Percentiles rank a stretch among this genome's conserved stretches.
Conservation (phyloP, 2,329 filamentous ascomycete species). For the Cladophialophora bantiana region DNA sequence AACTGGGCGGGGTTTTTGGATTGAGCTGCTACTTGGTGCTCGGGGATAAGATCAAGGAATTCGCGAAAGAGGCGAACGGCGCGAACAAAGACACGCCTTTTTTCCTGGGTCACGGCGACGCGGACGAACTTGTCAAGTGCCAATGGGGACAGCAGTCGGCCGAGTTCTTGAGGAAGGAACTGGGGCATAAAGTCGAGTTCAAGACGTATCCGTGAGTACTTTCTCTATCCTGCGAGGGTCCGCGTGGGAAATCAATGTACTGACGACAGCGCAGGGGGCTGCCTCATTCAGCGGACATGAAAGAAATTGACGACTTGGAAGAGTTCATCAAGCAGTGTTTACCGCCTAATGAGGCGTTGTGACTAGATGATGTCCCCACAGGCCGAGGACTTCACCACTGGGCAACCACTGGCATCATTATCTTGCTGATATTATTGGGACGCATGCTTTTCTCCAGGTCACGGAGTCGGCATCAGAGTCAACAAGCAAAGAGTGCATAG, state of each 20-base stretch:
- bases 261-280: conserved; percentile 62
- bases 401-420: conserved; percentile 4
- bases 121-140: conserved; percentile 74
- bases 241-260: neutral
- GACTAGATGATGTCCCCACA: conserved; percentile 22
- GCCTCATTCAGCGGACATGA: conserved; percentile 74
- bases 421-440: conserved; percentile 19
- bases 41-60: conserved; percentile 66
- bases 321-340: conserved; percentile 59
- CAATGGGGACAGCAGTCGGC: conserved; percentile 73
- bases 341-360: conserved; percentile 26
- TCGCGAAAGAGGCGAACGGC: conserved; percentile 58
- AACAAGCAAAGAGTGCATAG: conserved; percentile 24
- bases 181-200: conserved; percentile 77
- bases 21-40: conserved; percentile 83
- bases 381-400: neutral
- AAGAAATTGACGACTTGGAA: conserved; percentile 85
- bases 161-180: conserved; percentile 69
- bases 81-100: conserved; percentile 79
- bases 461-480: conserved; percentile 20
- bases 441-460: conserved; percentile 14
- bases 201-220: conserved; percentile 73
- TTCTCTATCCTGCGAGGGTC: neutral
- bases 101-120: conserved; percentile 86
- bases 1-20: conserved; percentile 86